Conservation (phyloP, 768 basidiomycete species). For the Mrakia blollopis region DNA sequence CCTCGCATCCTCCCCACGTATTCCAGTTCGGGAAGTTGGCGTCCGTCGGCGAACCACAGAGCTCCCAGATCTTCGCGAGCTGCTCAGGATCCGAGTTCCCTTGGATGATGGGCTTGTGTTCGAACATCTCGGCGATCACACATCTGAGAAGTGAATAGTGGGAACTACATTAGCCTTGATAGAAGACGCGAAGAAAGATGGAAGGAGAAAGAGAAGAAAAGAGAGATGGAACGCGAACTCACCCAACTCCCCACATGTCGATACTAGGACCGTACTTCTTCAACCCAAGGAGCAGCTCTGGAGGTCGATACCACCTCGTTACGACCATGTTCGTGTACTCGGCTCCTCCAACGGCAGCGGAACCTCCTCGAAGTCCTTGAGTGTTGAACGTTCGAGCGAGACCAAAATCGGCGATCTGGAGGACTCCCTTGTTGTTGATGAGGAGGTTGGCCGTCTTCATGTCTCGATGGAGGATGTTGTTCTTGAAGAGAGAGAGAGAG, state of each 20-base stretch:
- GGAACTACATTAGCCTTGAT: constrained; percentile 65
- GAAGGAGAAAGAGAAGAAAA: background rate
- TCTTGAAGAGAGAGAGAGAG: constrained; percentile 51
- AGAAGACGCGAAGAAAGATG: constrained; percentile 47
- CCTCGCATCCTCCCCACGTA: constrained; percentile 39
- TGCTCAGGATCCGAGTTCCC: constrained; percentile 90
- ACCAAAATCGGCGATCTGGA: constrained; percentile 94
- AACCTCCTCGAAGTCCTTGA: constrained; percentile 16
- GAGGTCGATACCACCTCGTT: constrained; percentile 90
- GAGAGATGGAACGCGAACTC: constrained; percentile 41
- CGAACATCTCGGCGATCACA: constrained; percentile 95
- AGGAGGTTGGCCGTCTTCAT: constrained; percentile 98
- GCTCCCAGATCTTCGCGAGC: constrained; percentile 75
- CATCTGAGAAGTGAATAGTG: constrained; percentile 53
- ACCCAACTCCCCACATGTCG: constrained; percentile 98
- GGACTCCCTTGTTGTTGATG: constrained; percentile 74
- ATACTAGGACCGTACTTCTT: constrained; percentile 87
- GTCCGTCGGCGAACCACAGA: constrained; percentile 75
- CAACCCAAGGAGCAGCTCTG: constrained; percentile 83
- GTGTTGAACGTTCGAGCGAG: constrained; percentile 66
- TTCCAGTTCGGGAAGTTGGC: constrained; percentile 46
- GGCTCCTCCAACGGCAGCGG: constrained; percentile 47
- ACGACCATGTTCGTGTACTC: constrained; percentile 92
- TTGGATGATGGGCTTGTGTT: constrained; percentile 74
- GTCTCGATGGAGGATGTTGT: constrained; percentile 93